Base-by-base conservation (phyloP, 2,329 filamentous ascomycete genomes). In the Colletotrichum tropicicola region DNA sequence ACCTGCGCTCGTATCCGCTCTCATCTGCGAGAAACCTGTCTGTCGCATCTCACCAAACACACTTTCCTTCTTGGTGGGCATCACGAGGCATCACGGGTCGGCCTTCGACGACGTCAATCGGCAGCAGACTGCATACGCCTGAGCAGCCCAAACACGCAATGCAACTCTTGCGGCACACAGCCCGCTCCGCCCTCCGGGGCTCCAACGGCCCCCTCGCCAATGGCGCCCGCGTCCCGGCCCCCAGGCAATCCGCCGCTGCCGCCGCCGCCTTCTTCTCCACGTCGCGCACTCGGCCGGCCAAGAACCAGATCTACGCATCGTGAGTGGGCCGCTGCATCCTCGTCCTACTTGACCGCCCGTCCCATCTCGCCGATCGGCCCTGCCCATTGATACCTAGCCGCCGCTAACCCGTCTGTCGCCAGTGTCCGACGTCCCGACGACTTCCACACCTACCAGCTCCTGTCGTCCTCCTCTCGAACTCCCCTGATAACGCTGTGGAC, bases 401-500 rank as follows among this genome's bases (percentile, higher is more conserved):
- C n/a, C 19, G 47, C 61, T 65, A 49, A 65, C 30, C 27, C 37
- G 23, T 13, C 13, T 13, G 37, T 12, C 39, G 41, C 8, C 60
- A 89, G 87, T 37, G 82, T 89, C 69, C 86, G 86, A 67, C 82
- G 81, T 51, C 78, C 82, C 47, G 80, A 84, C 69, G 82, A 86
- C 67, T 83, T 89, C 73, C 74, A 83, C 71, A 85, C 82, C 17
- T 85, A 87, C 75, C 80, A 87, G 60, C 79, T 84, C n/a, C 78
- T 87, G 54, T 86, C 84, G 3, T 81, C 83, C 3, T 85, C 85
- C 6, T 78, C 85, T 6, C 79, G 83, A 44, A 82, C 76, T 3
- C 87, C 87, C 3, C 82, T 89, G n/a, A 71, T 89, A 59, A 88
- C 86, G 2, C 77, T 89, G 41, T 90, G 87, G 87, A 87, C 86